phyloP scores from a whole-genome alignment of 1,139 yeast species.

The Taphrina deformans region DNA sequence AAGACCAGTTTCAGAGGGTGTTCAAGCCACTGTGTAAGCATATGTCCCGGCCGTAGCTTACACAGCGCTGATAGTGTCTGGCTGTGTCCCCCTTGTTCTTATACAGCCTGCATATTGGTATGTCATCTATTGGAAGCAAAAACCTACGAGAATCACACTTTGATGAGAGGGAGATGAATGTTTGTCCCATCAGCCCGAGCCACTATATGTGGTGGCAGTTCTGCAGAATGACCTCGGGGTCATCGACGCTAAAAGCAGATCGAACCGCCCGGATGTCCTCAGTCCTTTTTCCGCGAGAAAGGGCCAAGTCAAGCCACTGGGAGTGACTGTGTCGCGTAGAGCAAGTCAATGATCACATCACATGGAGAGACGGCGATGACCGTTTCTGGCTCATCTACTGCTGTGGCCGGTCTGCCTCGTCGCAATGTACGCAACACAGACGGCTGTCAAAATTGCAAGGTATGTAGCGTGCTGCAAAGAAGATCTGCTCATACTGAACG shows the following conservation, averaged over 20 bases:
- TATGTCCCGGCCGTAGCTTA: background rate
- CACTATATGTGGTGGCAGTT: background rate
- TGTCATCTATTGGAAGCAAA: background rate
- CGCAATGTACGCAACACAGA: slow-evolving; percentile 7
- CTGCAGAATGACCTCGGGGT: slow-evolving; percentile 1
- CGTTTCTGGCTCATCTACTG: background rate
- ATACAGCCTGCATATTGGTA: background rate
- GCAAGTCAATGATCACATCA: background rate
- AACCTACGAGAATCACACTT: background rate
- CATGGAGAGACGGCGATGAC: background rate
- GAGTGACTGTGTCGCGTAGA: no score
- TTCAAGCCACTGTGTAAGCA: background rate
- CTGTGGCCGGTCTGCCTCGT: background rate
- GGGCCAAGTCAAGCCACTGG: no score
- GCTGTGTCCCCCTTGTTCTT: background rate
- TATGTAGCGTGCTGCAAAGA: background rate
- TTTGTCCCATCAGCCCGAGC: background rate
- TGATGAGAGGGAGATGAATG: background rate
- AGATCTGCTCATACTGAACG: background rate
- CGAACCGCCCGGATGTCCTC: no score
- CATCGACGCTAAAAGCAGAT: background rate
- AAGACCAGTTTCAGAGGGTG: background rate
- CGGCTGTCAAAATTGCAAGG: slow-evolving; percentile 31
- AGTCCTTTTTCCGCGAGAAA: background rate
- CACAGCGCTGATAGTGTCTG: background rate